Evolutionary conservation across 2,329 filamentous ascomycete genomes (phyloP), one percentile per base, ranked within the genome.

Genomic region (Neophaeococcomyces mojaviensis): DNA sequence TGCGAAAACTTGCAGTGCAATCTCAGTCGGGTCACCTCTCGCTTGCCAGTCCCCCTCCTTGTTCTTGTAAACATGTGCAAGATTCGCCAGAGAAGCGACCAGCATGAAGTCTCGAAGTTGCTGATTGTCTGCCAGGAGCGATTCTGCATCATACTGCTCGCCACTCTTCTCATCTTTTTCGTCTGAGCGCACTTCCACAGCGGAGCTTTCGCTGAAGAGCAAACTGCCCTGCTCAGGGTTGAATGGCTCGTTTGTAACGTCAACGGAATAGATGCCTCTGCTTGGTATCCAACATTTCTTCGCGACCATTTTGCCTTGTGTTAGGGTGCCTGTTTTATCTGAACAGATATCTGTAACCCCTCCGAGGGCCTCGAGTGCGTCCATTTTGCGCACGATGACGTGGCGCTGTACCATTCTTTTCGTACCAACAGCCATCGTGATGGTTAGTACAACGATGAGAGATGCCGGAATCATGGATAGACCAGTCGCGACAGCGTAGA

Each of bases 1-100:
- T 2, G 78, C 76, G 53, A 84, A 80, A 4, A 84, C 78, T 48
- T 82, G 78, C 2, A 84, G 72, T 4, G 80, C 80, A 48, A 83
- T 80, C 55, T 84, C 81, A 2, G 81, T 84, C 2, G 78, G 77
- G 51, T 81, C 77, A 15, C 78, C 79, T 37, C 76, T 72, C 20
- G 76, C 71, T 42, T 73, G 70, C 78, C 78, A 81, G 34, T 64
- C 61, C 4, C 56, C 54, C 4, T 63, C 58, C 9, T 53, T 53
- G 36, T 54, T 49, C 19, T 68, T 58, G 3, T 63, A 56, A 33
- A 69, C 67, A 48, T 70, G 63, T 2, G 75, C 73, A 18, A 78
- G 62, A 50, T 85, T 85, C 33, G 80, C 81, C 39, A 84, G 70
- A 0, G 80, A 76, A 4, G 80, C 78, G 20, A 82, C 72, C 45